phyloP scores from a whole-genome alignment of 305 asterid species.

The Solanum aculeatissimum region DNA sequence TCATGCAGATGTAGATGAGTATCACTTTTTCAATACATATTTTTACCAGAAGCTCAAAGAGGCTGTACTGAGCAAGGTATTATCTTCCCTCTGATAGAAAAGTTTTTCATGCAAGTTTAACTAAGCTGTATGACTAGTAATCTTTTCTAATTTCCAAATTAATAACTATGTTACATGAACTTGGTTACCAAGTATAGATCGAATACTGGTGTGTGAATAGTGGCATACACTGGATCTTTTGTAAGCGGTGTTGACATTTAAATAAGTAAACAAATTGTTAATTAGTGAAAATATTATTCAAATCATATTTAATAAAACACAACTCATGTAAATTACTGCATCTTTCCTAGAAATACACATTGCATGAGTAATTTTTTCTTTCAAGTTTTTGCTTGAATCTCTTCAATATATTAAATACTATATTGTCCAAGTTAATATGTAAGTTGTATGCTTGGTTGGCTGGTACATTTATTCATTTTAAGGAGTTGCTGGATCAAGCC shows the following conservation, averaged over 20 bases:
- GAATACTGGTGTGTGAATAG: neutral
- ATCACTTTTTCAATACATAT: constrained; percentile 80
- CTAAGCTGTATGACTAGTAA: neutral
- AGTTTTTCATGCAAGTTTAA: neutral
- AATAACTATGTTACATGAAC: neutral
- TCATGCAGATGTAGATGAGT: constrained; percentile 21
- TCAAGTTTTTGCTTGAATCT: neutral
- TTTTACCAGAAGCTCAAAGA: constrained; percentile 75
- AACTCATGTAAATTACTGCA: neutral
- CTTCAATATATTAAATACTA: neutral
- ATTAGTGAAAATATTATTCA: neutral
- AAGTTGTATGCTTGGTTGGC: neutral
- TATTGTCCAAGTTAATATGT: neutral
- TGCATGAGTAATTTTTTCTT: neutral
- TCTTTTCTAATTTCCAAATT: neutral
- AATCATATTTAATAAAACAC: neutral
- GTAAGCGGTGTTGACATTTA: neutral
- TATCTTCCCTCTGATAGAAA: neutral
- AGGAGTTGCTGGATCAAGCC: neutral
- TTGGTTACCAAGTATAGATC: neutral
- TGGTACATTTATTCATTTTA: neutral
- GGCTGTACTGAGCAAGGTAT: constrained; percentile 58
- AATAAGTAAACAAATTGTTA: neutral
- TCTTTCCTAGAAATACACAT: neutral
- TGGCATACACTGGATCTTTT: neutral